Conservation (phyloP, 352 stramenopile species). For the Phytophthora citricola region DNA sequence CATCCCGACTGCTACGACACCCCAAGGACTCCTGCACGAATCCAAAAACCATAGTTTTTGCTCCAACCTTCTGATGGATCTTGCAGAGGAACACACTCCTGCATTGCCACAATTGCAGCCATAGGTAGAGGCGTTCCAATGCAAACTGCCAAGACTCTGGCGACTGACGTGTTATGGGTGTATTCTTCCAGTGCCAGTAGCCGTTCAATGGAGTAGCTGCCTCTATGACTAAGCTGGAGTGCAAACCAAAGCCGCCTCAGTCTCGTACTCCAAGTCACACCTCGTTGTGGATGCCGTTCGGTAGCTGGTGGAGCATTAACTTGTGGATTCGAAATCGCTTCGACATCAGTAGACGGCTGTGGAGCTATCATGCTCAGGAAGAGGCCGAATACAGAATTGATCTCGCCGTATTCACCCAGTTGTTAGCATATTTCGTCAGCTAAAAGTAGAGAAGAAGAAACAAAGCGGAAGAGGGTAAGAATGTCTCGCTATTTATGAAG, state of each 20-base stretch:
- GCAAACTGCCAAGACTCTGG: slow-evolving; percentile 3
- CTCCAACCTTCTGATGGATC: slow-evolving; percentile 30
- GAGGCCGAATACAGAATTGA: background rate
- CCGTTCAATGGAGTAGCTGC: slow-evolving; percentile 40
- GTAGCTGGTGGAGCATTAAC: background rate
- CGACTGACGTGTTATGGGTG: slow-evolving; percentile 3
- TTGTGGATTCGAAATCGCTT: background rate
- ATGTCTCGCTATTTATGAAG: no score
- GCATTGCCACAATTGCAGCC: slow-evolving; percentile 5
- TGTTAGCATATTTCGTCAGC: background rate
- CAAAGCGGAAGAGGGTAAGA: no score
- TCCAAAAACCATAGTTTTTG: slow-evolving; percentile 37
- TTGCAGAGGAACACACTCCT: slow-evolving; percentile 23
- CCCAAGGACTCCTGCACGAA: slow-evolving; percentile 16
- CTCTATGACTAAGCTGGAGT: slow-evolving; percentile 22
- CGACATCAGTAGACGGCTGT: background rate
- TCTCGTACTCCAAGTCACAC: background rate
- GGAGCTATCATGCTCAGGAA: background rate
- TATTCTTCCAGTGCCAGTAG: slow-evolving; percentile 35
- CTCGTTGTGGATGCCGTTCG: background rate
- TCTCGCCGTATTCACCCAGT: background rate
- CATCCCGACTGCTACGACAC: slow-evolving; percentile 10
- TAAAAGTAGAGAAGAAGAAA: background rate
- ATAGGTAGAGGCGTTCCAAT: slow-evolving; percentile 11
- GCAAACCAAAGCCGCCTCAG: slow-evolving; percentile 1